Base-by-base conservation (phyloP, 768 basidiomycete species). In the Pleurotus citrinopileatus region DNA sequence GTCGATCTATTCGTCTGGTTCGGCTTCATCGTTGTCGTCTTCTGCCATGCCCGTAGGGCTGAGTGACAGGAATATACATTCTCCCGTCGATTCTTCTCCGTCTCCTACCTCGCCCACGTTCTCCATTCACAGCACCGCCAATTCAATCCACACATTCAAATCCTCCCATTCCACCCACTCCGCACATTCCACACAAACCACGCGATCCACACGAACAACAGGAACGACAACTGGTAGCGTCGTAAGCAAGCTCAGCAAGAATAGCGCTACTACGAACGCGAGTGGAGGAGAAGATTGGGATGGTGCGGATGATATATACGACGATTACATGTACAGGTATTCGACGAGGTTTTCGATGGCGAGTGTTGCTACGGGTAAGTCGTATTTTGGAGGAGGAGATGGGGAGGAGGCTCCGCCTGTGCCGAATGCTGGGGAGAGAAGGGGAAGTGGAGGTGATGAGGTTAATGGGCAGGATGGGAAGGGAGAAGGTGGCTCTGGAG, bases 251-350 rank as follows among this genome's bases (percentile, higher is more conserved):
- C n/a, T 28, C 19, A 51, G 48, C 29, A 17, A 9, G 15, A 23
- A 12, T 13, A 36, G 29, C 8, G 15, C 12, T 15, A n/a, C 38
- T 2, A 40, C 13, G 10, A n/a, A n/a, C 7, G 15, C 15, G 7
- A 40, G 38, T 19, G 38, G 38, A n/a, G 38, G 38, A 13, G 72
- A 74, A 26, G 72, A 85, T 52, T 89, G 87, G 81, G 88, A 89
- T 51, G 82, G 81, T 20, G 82, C 79, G 7, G 76, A 75, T 1
- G 86, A 89, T 59, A 89, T 91, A 47, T 91, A 91, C 57, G 89
- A 91, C 65, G 81, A 89, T 56, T 91, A 91, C 63, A 77, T 86
- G 20, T 89, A 89, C 58, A 87, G 48, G 29, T 51, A 51, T 25
- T 51, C 48, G 48, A 47, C 87, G 17, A 72, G 83, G 4, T 76